These are phyloP conservation scores for Penstemon barbatus DNA, from an alignment of 257 asterid genomes.

Conservation along the genomic window DNA sequence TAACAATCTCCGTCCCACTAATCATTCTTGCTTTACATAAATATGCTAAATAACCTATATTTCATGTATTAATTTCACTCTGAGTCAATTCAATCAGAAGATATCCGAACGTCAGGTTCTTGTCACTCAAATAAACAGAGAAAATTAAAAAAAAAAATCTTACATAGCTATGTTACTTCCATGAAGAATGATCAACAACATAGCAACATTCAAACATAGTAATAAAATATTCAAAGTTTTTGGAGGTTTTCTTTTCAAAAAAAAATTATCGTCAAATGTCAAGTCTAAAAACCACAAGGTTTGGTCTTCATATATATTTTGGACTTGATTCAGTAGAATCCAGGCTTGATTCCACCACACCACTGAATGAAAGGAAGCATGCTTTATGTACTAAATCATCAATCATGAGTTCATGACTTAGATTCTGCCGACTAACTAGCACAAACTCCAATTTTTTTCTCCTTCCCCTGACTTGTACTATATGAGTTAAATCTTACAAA, in stretches of 20 bases:
- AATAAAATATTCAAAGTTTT: background rate
- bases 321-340: background rate
- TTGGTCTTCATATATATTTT: background rate
- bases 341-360: slow-evolving; percentile 1
- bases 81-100: background rate
- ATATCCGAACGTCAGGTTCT: too few species aligned
- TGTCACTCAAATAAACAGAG: too few species aligned
- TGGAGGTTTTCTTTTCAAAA: too few species aligned
- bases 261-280: too few species aligned
- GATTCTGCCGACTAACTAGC: background rate
- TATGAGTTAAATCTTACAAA: background rate
- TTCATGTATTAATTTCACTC: background rate
- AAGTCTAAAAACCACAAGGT: too few species aligned
- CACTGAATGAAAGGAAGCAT: background rate
- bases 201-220: background rate
- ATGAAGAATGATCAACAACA: background rate
- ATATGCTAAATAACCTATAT: background rate
- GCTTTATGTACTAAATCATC: background rate
- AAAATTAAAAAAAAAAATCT: too few species aligned
- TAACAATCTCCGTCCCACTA: background rate
- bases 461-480: background rate
- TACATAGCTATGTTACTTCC: background rate
- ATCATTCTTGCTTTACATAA: background rate
- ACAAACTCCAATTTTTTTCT: background rate
- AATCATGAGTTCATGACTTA: slow-evolving; percentile 2